Base-by-base conservation (phyloP, 2,329 filamentous ascomycete genomes). In the Sodiomyces alkalinus region DNA sequence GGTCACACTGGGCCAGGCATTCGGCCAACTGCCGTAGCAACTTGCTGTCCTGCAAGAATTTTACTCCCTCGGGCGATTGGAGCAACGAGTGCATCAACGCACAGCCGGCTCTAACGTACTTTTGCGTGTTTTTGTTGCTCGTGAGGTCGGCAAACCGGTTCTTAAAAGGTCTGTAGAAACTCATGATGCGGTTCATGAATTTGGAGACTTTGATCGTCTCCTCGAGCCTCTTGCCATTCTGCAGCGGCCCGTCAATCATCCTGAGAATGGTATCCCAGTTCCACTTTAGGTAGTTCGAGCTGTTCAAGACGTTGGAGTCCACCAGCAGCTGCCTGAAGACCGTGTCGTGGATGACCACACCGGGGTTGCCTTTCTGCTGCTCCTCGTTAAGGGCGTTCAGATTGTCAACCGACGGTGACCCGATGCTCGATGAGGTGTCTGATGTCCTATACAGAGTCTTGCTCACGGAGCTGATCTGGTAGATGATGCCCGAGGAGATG, bases 401-500 rank as follows among this genome's bases (percentile, higher is more conserved):
- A 38, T 55, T 60, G 34, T 56, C 57, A 31, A 52, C 56, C 5
- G 55, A 55, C 9, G 63, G 38, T 6, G 46, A 39, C 6, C 51
- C 47, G 14, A 45, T 40, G 3, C 49, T 50, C 3, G 50, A 40
- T 2, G 48, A 38, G 31, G 51, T 53, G 6, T 58, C 52, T 5
- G 72, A 69, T 26, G 82, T 92, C 32, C 85, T 70, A 46, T 92
- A 92, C 10, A 98, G 58, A 0, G 86, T 96, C 37, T 83, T 74
- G 49, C 87, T 98, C 39, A 98, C 85, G 47, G 87, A 94, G 55
- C 93, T 93, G 30, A 98, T 92, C 48, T 96, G 90, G 45, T 96
- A 98, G 9, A 98, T 82, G 12, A 92, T 92, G 6, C 83, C 77
- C 6, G 83, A 86, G 6, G 87, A 83, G 32, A 80, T 64, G 40